These are phyloP conservation scores for Hyaloscypha bicolor DNA, from an alignment of 495 filamentous ascomycete genomes.

Conservation along the genomic window DNA sequence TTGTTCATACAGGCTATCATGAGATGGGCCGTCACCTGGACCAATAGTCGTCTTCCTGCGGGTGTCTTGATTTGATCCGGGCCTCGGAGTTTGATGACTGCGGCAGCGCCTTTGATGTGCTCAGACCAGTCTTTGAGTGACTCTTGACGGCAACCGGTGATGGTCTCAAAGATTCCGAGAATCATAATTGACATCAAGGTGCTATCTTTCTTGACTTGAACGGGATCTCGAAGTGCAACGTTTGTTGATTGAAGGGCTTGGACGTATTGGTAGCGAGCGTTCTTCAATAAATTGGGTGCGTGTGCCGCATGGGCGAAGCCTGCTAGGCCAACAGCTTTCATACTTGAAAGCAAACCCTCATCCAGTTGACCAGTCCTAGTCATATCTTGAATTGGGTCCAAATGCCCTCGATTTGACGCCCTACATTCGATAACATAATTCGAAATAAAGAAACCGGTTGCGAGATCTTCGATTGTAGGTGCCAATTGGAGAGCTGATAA, in stretches of 20 bases:
- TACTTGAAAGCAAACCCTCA: constrained; percentile 44
- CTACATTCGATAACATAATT: constrained; percentile 43
- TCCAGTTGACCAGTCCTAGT: constrained; percentile 31
- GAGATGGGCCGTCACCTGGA: constrained; percentile 51
- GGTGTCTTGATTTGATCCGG: constrained; percentile 52
- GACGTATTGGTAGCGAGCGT: constrained; percentile 51
- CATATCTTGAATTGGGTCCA: constrained; percentile 36
- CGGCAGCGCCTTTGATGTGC: constrained; percentile 63
- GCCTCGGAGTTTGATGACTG: constrained; percentile 60
- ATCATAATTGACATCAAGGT: constrained; percentile 64
- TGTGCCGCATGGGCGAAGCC: constrained; percentile 48
- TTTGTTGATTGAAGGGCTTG: constrained; percentile 51
- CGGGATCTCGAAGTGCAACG: constrained; percentile 52
- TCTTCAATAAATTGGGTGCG: constrained; percentile 38
- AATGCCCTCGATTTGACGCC: constrained; percentile 32
- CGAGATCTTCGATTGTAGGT: constrained; percentile 40
- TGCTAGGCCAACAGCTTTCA: constrained; percentile 53
- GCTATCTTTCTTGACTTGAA: constrained; percentile 58
- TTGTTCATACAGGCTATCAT: constrained; percentile 42
- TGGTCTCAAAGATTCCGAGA: constrained; percentile 57
- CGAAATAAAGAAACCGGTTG: constrained; percentile 45
- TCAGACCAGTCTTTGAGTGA: constrained; percentile 57
- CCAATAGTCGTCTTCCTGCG: constrained; percentile 56
- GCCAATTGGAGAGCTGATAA: constrained; percentile 16
- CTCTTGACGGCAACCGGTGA: constrained; percentile 47